Evolutionary conservation across 331 rosid species (phyloP), one percentile per base, ranked within the genome.

Genomic region (Telfairia occidentalis): DNA sequence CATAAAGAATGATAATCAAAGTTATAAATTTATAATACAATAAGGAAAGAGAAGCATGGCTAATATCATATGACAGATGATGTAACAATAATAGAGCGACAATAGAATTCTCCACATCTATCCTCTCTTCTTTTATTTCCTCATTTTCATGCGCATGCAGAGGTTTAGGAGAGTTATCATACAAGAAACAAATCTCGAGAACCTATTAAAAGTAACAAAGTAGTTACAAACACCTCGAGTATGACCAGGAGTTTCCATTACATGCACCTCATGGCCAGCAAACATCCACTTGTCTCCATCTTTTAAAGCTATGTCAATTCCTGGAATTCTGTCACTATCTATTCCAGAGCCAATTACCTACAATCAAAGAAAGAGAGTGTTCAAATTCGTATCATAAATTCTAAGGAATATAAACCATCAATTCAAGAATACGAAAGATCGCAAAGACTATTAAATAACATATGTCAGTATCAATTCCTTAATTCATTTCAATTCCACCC

Each of bases 271-370:
- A 77, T 91, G 97, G 55, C 96, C 97, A 21, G 97, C 96, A 85
- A 95, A 95, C 99, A 95, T 95, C 99, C 97, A 95, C 87, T 79
- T 90, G 87, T 95, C 99, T 79, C 96, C 99, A 77, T 90, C 96
- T 38, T 89, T 90, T 83, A 95, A 89, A 76, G 64, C 76, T 77
- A 95, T 95, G 79, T 95, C 99, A 63, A 91, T 88, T 48, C 93
- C 97, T 38, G 99, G 96, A 76, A 95, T 87, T 80, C 88, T 88
- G 45, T 91, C 92, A 75, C 79, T 85, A 85, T 95, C 98, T 57
- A 80, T 55, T 79, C 82, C 90, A 4, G 99, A 90, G 58, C 93
- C 99, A 85, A 95, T 95, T 81, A 95, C 99, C 99, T 95, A 77
- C 30, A 83, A 45, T 53, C 43, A 78, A 71, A 26, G 1, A 13